Percentiles rank a stretch among this genome's conserved stretches.
Conservation (phyloP, 2,329 filamentous ascomycete genomes). For the Cladophialophora chaetospira region DNA sequence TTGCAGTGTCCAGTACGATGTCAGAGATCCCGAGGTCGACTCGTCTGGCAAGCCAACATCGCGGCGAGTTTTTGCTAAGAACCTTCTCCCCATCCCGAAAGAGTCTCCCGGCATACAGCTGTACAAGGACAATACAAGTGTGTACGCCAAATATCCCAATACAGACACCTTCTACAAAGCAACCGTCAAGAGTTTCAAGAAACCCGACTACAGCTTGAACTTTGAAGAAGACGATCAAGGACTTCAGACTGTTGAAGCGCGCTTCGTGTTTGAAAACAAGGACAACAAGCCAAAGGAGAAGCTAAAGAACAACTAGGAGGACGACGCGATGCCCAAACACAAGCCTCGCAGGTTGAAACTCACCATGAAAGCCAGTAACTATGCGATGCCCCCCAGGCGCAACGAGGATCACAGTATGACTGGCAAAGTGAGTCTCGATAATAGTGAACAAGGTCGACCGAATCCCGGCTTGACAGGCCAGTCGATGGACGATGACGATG, state of each 20-base stretch:
- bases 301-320: not conserved
- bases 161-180: slow-evolving; percentile 86
- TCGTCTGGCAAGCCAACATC: slow-evolving; percentile 29
- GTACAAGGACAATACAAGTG: slow-evolving; percentile 65
- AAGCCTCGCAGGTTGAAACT: too few relatives aligned
- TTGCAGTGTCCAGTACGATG: slow-evolving; percentile 27
- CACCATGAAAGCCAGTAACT: too few relatives aligned
- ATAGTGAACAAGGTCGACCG: too few relatives aligned
- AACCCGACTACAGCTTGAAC: slow-evolving; percentile 58
- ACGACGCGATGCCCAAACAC: too few relatives aligned
- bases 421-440: too few relatives aligned
- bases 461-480: too few relatives aligned
- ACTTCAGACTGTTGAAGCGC: slow-evolving; percentile 68
- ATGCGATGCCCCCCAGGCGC: too few relatives aligned
- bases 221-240: slow-evolving; percentile 77
- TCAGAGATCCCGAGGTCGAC: slow-evolving; percentile 32
- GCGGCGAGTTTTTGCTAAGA: slow-evolving; percentile 69
- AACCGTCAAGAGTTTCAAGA: slow-evolving; percentile 67
- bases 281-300: slow-evolving; percentile 4
- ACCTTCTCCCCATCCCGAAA: slow-evolving; percentile 74
- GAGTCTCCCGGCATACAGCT: slow-evolving; percentile 62
- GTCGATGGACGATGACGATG: too few relatives aligned
- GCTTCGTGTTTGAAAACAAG: slow-evolving; percentile 75
- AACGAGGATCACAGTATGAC: too few relatives aligned
- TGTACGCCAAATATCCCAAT: slow-evolving; percentile 77